These are phyloP conservation scores for Hordeum vulgare DNA, from an alignment of 176 grass and related monocot species.

Conservation along the genomic window DNA sequence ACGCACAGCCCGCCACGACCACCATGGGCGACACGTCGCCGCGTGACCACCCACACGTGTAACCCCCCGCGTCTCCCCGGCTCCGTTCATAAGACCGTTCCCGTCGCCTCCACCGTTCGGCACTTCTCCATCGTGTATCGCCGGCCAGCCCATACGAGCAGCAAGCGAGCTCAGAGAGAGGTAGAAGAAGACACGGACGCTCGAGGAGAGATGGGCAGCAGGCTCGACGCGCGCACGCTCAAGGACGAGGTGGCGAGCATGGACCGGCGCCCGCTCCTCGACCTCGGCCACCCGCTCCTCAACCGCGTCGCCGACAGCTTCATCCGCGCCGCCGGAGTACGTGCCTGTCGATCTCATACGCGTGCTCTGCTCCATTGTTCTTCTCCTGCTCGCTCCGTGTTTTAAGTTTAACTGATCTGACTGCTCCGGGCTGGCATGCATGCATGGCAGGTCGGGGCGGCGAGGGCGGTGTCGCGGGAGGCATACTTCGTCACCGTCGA, in stretches of 20 bases:
- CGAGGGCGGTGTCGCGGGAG: slow-evolving; percentile 65
- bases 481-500: slow-evolving; percentile 71
- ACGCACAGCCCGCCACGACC: not conserved
- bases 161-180: not conserved
- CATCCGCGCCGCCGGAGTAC: slow-evolving; percentile 66
- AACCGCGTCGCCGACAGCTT: slow-evolving; percentile 82
- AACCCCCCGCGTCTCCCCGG: not conserved
- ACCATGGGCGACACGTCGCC: not conserved
- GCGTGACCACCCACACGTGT: not conserved
- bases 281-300: slow-evolving; percentile 83
- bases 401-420: not conserved
- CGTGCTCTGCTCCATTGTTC: not conserved
- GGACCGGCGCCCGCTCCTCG: slow-evolving; percentile 51
- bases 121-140: not conserved
- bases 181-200: too few relatives aligned
- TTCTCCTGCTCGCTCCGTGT: too few relatives aligned
- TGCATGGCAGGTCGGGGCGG: slow-evolving; percentile 48
- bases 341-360: not conserved
- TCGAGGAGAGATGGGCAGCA: slow-evolving; percentile 16
- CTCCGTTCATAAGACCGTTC: not conserved
- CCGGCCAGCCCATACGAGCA: not conserved
- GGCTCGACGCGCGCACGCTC: slow-evolving; percentile 55
- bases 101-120: not conserved
- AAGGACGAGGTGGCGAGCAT: slow-evolving; percentile 45
- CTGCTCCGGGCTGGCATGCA: not conserved